phyloP scores from a whole-genome alignment of 2,329 filamentous ascomycete species.

The Ophiostoma sp. region DNA sequence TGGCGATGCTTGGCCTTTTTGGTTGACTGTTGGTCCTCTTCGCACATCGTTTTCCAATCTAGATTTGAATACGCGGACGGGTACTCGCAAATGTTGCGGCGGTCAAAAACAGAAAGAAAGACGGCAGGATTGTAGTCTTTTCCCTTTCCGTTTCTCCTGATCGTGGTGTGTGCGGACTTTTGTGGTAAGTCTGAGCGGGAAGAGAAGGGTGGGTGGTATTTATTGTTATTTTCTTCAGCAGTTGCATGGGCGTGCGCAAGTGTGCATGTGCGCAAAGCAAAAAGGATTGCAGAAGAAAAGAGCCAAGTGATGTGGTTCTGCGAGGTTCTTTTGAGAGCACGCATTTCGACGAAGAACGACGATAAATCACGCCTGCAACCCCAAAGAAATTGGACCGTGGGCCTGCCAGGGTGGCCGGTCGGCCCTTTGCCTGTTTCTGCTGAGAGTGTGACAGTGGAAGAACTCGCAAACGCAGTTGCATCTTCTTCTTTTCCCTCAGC shows the following conservation, averaged over 20 bases:
- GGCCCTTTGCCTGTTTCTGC: too few species aligned
- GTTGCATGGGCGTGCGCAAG: too few species aligned
- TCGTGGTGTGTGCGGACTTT: neutral
- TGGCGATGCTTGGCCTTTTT: neutral
- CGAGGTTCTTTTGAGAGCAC: too few species aligned
- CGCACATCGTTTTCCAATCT: neutral
- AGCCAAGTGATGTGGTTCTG: neutral
- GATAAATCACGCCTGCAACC: too few species aligned
- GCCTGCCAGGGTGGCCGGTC: too few species aligned
- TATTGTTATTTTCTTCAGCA: neutral
- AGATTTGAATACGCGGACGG: neutral
- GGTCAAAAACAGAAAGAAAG: neutral
- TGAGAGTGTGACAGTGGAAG: too few species aligned
- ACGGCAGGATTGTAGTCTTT: neutral
- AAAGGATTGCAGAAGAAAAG: neutral
- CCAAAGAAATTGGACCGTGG: too few species aligned
- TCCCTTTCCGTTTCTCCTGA: neutral
- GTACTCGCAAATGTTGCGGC: neutral
- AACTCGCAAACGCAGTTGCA: too few species aligned
- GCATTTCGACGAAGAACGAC: too few species aligned
- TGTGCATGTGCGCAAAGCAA: neutral
- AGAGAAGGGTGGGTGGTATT: neutral
- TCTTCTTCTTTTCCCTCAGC: too few species aligned
- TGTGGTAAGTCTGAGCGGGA: neutral
- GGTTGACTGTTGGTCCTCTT: neutral